Percentiles rank a stretch among this genome's conserved stretches.
Conservation (phyloP, 441 rosid genomes). For the Pelargonium exstipulatum region DNA sequence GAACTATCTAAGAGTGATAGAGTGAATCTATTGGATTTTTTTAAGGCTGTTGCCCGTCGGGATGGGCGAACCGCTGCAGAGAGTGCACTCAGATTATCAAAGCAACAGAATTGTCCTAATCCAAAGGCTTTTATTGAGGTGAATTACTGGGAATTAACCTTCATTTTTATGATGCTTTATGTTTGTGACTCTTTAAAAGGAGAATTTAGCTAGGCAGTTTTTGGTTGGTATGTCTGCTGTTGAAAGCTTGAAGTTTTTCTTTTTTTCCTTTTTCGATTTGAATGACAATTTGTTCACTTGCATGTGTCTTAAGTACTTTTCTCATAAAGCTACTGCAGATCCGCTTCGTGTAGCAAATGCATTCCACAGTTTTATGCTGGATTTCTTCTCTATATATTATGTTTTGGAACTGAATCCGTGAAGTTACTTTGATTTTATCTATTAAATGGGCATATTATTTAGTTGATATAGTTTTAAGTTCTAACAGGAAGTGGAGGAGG, state of each 20-base stretch:
- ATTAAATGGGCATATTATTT: neutral
- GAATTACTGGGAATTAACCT: constrained; percentile 2
- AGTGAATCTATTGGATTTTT: constrained; percentile 75
- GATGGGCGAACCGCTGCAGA: constrained; percentile 97
- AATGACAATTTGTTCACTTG: neutral
- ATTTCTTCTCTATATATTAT: neutral
- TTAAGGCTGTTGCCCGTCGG: constrained; percentile 88
- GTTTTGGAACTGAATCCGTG: neutral
- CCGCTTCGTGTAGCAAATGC: neutral
- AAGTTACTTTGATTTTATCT: neutral
- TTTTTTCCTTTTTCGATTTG: neutral
- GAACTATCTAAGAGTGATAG: constrained; percentile 88
- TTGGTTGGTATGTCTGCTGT: neutral
- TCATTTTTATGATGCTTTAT: constrained; percentile 5
- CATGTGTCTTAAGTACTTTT: neutral
- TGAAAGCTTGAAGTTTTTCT: neutral
- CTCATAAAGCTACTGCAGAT: neutral
- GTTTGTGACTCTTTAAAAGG: neutral
- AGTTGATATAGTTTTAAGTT: constrained; percentile 9
- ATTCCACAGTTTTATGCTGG: neutral
- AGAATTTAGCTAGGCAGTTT: neutral
- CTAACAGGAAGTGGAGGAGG: constrained; percentile 83
- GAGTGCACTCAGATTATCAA: constrained; percentile 64
- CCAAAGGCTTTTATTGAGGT: constrained; percentile 92
- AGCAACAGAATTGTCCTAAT: constrained; percentile 85